Base-by-base conservation (phyloP, 306 rosid genomes). In the Astragalus membranaceus region DNA sequence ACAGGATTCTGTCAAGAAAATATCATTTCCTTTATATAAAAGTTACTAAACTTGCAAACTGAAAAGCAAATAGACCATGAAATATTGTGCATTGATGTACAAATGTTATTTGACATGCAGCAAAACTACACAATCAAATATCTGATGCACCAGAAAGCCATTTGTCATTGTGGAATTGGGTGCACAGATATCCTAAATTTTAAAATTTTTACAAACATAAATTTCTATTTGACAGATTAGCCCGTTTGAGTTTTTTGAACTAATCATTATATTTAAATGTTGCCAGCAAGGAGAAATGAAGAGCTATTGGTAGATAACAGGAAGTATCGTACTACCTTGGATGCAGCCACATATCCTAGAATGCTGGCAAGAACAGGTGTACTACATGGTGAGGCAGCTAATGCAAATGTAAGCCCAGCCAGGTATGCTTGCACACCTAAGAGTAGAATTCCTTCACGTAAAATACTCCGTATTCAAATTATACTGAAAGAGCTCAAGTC, bases 321-420 rank as follows among this genome's bases (percentile, higher is more conserved):
- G 23, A 20, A 20, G 23, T 20, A 20, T 1, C 1, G 23, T 20
- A 20, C 23, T 20, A 90, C 98, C 98, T 93, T 93, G 60, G 98
- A 93, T 51, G 97, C 78, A 43, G 98, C 98, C 47, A 93, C 98
- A 82, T 90, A 93, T 69, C 90, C 97, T 30, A 93, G 79, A 64
- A 93, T 74, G 55, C 90, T 82, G 39, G 96, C 98, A 65, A 93
- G 82, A 69, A 93, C 97, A 41, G 97, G 97, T 10, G 97, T 93
- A 77, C 97, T 90, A 76, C 98, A 93, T 50, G 97, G 98, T 29
- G 98, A 93, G 80, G 98, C 97, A 56, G 97, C 98, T 80, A 90
- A 83, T 54, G 97, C 98, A 82, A 93, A 93, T 26, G 98, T 88
- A 78, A 88, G 98, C 75, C 98, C 98, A 53, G 97, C 97, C 37